phyloP scores from a whole-genome alignment of 139 green algal species.

The Chlorokybus atmophyticus region DNA sequence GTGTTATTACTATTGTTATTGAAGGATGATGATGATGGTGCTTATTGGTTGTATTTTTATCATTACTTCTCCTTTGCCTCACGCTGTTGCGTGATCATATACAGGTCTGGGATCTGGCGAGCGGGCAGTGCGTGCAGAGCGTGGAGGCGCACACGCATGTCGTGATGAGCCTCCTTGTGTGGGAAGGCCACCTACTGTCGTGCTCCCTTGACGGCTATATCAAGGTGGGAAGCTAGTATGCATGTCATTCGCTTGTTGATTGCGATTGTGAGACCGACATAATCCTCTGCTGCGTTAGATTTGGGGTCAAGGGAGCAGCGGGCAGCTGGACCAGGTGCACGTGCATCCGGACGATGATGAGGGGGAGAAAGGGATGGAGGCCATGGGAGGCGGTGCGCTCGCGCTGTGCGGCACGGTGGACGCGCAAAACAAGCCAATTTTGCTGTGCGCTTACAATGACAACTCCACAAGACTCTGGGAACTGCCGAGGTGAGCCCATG shows the following conservation, averaged over 20 bases:
- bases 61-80: background rate
- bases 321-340: slow-evolving; percentile 2
- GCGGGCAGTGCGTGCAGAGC: slow-evolving; percentile 38
- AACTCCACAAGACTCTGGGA: slow-evolving; percentile 41
- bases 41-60: too few species aligned
- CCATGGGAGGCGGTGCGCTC: slow-evolving; percentile 34
- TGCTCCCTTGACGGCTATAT: slow-evolving; percentile 47
- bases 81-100: background rate
- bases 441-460: slow-evolving; percentile 47
- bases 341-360: background rate
- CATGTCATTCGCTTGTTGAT: too few species aligned
- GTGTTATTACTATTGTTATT: too few species aligned
- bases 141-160: slow-evolving; percentile 36
- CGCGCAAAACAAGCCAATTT: slow-evolving; percentile 23
- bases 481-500: slow-evolving; percentile 32
- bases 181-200: slow-evolving; percentile 46
- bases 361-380: too few species aligned
- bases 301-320: too few species aligned
- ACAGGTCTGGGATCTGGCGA: slow-evolving; percentile 57
- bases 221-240: slow-evolving; percentile 45
- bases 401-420: slow-evolving; percentile 33
- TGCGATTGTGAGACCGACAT: too few species aligned
- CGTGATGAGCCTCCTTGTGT: slow-evolving; percentile 49
- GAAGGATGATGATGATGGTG: too few species aligned
- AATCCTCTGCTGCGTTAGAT: too few species aligned